Evolutionary conservation across 2,329 filamentous ascomycete genomes (phyloP).

Genomic region (Zymoseptoria ardabiliae): DNA sequence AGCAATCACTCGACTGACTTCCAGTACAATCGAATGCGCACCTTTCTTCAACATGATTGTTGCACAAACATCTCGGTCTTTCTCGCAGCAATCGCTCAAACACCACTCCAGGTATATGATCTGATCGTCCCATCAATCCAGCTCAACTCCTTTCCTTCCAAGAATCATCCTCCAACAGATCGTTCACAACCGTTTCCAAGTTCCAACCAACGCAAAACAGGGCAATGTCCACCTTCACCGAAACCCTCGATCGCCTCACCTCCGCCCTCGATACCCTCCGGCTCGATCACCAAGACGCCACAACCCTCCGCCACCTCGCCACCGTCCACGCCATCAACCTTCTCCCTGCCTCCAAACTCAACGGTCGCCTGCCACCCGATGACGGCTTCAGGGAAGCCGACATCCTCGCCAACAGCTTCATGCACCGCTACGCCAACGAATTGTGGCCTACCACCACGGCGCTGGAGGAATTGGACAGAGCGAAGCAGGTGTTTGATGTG

Average conservation of each 20-base stretch:
- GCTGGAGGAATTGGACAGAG: background rate
- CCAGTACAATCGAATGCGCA: too few relatives aligned
- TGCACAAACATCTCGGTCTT: background rate
- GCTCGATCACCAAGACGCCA: background rate
- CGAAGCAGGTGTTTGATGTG: background rate
- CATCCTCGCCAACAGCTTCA: background rate
- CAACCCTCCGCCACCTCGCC: background rate
- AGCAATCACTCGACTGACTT: too few relatives aligned
- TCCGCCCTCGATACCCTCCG: background rate
- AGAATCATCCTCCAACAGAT: background rate
- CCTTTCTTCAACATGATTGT: background rate
- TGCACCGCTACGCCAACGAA: background rate
- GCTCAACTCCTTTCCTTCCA: background rate
- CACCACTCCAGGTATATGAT: background rate
- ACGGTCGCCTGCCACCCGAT: background rate
- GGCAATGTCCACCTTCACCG: background rate
- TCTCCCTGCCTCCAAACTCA: background rate
- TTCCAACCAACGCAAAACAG: background rate
- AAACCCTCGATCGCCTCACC: background rate
- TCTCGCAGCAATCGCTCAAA: background rate
- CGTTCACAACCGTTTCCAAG: background rate
- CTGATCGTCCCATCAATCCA: background rate
- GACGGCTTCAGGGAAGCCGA: background rate
- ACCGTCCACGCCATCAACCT: background rate
- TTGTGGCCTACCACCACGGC: background rate